Base-by-base conservation (phyloP, 176 grass and related monocot species). In the Coix lacrymajobi region DNA sequence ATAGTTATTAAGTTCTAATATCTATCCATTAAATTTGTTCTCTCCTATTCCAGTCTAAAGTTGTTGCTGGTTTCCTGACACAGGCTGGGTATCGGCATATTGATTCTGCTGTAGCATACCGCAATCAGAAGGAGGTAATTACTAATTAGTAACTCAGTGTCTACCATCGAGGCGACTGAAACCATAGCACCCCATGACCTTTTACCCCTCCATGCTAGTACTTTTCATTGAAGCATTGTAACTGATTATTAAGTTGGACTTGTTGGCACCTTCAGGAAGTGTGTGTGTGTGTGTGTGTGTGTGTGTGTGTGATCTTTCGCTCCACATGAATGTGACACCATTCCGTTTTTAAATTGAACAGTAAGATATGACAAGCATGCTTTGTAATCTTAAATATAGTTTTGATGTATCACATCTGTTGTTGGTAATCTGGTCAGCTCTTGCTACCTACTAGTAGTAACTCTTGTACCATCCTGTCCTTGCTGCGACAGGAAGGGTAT, bases 51-150 rank as follows among this genome's bases (percentile, higher is more conserved):
- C 3, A 9, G 57, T 28, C 24, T 75, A 62, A 38, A 64, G 29
- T n/a, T 79, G 11, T 66, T 17, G 54, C 43, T 77, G 45, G 12
- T 41, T 48, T 33, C 36, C 3, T 58, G 63, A 20, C 72, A 32
- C 85, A 94, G 86, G 83, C 65, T 82, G 89, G 89, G 2, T 94
- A 91, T 85, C 87, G 92, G 65, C 92, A 94, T 73, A 89, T 94
- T 75, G 92, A 94, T 37, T 94, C 84, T 66, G 89, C 92, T 60
- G 78, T 66, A 80, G 83, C 51, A 39, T 94, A 94, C 82, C 8
- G 24, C 38, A 94, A 91, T 48, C 83, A 91, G 66, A 91, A 89
- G 61, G 92, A 94, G 89, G 92, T 92, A 91, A 84, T 4, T 28
- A 20, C 12, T 85, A 15, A 66, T 84, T 62, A 38, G 13, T 46